Conservation (phyloP, 805 yeast species). For the Yamadazyma tumulicola region DNA sequence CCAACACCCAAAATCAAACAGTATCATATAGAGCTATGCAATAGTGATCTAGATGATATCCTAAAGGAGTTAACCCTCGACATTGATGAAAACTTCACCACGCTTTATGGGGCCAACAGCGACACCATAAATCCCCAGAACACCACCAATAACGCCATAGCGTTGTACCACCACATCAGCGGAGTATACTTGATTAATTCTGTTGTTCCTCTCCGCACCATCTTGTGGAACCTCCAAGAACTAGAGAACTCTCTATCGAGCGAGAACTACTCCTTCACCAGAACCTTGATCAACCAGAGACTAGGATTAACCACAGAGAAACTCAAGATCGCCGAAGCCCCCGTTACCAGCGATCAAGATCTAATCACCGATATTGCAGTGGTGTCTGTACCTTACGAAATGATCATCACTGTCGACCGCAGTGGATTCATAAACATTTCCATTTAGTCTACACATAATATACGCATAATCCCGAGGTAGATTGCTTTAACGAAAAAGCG, state of each 20-base stretch:
- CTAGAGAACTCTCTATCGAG: conserved; percentile 9
- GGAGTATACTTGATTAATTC: conserved; percentile 8
- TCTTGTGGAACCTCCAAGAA: conserved; percentile 12
- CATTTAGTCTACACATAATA: neutral
- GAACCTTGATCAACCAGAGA: conserved; percentile 6
- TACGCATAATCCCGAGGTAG: too few relatives aligned
- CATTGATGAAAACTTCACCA: conserved; percentile 10
- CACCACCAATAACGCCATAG: conserved; percentile 4
- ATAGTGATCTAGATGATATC: conserved; percentile 8
- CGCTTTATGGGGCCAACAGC: too few relatives aligned
- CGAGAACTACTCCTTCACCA: conserved; percentile 5
- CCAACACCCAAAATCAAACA: conserved; percentile 11
- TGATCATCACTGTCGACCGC: conserved; percentile 65
- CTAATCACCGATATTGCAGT: conserved; percentile 40
- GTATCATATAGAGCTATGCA: conserved; percentile 20
- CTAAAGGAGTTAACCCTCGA: conserved; percentile 9
- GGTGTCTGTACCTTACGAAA: conserved; percentile 48
- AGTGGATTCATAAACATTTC: conserved; percentile 48
- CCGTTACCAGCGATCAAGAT: conserved; percentile 35
- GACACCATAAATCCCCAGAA: neutral
- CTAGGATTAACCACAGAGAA: conserved; percentile 10
- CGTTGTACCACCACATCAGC: conserved; percentile 5
- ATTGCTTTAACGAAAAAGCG: too few relatives aligned
- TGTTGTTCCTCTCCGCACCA: conserved; percentile 3
- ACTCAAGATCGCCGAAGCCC: neutral